Evolutionary conservation across 2,329 filamentous ascomycete genomes (phyloP).

Genomic region (Pezicula carpinea): DNA sequence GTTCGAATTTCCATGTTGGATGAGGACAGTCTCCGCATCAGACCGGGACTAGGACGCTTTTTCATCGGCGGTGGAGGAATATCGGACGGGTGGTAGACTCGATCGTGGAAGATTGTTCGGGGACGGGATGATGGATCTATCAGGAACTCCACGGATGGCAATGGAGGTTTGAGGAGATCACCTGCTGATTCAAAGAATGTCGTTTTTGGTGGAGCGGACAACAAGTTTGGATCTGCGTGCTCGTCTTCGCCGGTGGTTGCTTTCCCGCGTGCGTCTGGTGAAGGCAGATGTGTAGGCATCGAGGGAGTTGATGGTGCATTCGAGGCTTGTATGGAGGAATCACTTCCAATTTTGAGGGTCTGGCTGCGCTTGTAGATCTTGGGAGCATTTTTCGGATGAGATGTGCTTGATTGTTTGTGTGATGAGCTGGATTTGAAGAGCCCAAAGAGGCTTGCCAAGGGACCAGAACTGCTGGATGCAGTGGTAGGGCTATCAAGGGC

Average conservation of each 20-base stretch:
- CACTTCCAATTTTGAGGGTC: slow-evolving; percentile 52
- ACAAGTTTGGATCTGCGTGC: slow-evolving; percentile 40
- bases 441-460: slow-evolving; percentile 54
- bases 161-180: slow-evolving; percentile 83
- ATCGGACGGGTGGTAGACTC: slow-evolving; percentile 88
- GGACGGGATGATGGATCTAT: slow-evolving; percentile 77
- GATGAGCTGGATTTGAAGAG: slow-evolving; percentile 63
- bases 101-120: slow-evolving; percentile 93
- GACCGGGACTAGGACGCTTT: slow-evolving; percentile 35
- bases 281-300: background rate
- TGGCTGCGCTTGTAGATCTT: slow-evolving; percentile 76
- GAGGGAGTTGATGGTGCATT: no score
- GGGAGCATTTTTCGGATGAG: slow-evolving; percentile 52
- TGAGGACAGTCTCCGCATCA: slow-evolving; percentile 16
- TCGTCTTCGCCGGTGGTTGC: slow-evolving; percentile 23
- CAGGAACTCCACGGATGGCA: slow-evolving; percentile 77
- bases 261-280: slow-evolving; percentile 27
- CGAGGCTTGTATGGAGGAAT: slow-evolving; percentile 10
- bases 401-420: slow-evolving; percentile 39
- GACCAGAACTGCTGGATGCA: slow-evolving; percentile 39
- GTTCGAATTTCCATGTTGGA: background rate
- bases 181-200: slow-evolving; percentile 94
- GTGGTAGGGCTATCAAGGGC: slow-evolving; percentile 9
- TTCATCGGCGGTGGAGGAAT: slow-evolving; percentile 78
- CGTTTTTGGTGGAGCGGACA: slow-evolving; percentile 77